A percentile compares a stretch with the other conserved stretches of the same genome.
Conservation (phyloP, 257 asterid species). For the Scutellaria minor region DNA sequence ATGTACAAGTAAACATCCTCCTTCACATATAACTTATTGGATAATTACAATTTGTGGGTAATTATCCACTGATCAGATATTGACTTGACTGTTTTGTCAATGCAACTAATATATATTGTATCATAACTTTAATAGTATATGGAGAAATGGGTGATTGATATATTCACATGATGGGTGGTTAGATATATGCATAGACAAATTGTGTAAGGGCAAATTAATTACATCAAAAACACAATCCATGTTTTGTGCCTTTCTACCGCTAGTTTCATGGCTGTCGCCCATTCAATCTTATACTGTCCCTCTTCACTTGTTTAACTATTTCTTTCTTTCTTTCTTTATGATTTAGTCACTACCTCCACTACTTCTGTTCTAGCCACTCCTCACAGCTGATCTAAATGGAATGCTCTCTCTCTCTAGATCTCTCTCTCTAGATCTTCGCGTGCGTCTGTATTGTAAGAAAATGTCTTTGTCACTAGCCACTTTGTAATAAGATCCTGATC, state of each 20-base stretch:
- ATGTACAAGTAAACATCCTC: not conserved
- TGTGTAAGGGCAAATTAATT: too few relatives aligned
- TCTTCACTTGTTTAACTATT: conserved; percentile 11
- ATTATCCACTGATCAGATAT: not conserved
- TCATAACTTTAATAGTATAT: not conserved
- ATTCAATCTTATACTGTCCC: not conserved
- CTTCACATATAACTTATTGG: not conserved
- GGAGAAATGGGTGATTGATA: not conserved
- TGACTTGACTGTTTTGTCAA: not conserved
- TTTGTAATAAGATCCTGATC: too few relatives aligned
- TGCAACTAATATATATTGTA: not conserved
- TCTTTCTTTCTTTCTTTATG: conserved; percentile 35
- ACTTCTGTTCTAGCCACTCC: too few relatives aligned
- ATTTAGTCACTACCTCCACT: not conserved
- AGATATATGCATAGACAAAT: not conserved
- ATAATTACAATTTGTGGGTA: not conserved
- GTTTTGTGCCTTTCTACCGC: conserved; percentile 41
- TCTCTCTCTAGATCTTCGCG: too few relatives aligned
- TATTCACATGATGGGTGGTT: conserved; percentile 37
- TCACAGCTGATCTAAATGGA: too few relatives aligned
- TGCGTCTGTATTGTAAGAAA: too few relatives aligned
- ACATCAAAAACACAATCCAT: conserved; percentile 36
- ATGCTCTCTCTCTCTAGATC: too few relatives aligned
- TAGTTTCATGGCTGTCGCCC: not conserved
- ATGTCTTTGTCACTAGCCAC: too few relatives aligned